Conservation (phyloP, 1,284 basidiomycete genomes). For the Sporisorium reilianum region DNA sequence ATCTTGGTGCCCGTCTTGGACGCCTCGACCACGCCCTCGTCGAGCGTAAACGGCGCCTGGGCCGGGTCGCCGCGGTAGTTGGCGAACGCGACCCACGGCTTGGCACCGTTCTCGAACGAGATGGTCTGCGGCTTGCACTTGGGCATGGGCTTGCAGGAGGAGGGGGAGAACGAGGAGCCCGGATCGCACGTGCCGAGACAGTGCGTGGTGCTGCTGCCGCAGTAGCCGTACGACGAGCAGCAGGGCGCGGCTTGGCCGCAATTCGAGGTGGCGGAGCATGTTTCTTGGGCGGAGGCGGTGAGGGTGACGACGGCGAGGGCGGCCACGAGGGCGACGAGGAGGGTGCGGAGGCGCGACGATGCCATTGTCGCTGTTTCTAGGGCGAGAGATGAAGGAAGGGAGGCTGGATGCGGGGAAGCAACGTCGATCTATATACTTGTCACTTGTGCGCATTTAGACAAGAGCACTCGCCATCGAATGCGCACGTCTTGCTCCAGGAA, state of each 20-base stretch:
- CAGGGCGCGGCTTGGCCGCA: constrained; percentile 38
- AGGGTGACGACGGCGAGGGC: constrained; percentile 19
- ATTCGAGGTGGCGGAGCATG: constrained; percentile 31
- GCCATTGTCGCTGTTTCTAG: constrained; percentile 9
- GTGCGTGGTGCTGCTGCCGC: constrained; percentile 29
- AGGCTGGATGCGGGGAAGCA: constrained; percentile 11
- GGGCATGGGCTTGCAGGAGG: constrained; percentile 51
- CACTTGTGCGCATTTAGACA: background rate
- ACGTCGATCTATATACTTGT: constrained; percentile 2
- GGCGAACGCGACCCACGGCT: constrained; percentile 32
- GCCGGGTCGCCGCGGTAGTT: constrained; percentile 50
- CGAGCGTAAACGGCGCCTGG: constrained; percentile 51
- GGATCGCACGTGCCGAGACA: constrained; percentile 55
- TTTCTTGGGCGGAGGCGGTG: constrained; percentile 10
- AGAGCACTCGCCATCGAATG: no score
- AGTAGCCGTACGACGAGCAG: constrained; percentile 46
- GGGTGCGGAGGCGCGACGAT: constrained; percentile 16
- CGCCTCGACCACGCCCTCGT: constrained; percentile 33
- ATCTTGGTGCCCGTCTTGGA: constrained; percentile 38
- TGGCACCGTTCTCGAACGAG: constrained; percentile 45
- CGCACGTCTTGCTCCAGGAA: background rate
- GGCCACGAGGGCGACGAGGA: constrained; percentile 25
- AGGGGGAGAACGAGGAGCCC: constrained; percentile 32
- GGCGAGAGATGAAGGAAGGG: constrained; percentile 2
- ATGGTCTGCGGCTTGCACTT: constrained; percentile 49